These are phyloP conservation scores for Sphagnum contortum DNA, from an alignment of 225 moss, liverwort and hornwort genomes.

Conservation along the genomic window DNA sequence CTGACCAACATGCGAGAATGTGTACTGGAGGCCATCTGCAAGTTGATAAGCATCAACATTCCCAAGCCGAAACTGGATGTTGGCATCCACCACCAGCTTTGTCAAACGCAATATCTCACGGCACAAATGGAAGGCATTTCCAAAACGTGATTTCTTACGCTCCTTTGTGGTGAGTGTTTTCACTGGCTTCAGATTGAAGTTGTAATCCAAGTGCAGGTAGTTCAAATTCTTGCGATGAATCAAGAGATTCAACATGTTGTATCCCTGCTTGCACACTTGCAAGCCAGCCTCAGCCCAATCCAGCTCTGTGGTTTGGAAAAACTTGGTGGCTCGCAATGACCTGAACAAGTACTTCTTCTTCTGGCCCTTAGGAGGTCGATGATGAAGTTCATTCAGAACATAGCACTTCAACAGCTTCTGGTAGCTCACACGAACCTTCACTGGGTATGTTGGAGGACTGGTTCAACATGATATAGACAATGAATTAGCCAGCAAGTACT, in stretches of 20 bases:
- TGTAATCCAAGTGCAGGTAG: conserved; percentile 96
- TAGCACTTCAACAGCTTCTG: conserved; percentile 99
- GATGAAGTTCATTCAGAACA: conserved; percentile 95
- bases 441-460: conserved; percentile 98
- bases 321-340: conserved; percentile 94
- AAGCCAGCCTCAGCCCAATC: conserved; percentile 99
- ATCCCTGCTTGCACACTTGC: conserved; percentile 99
- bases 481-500: neutral
- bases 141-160: conserved; percentile 96
- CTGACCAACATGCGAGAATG: conserved; percentile 98
- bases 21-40: conserved; percentile 97
- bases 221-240: conserved; percentile 99
- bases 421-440: conserved; percentile 98
- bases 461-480: conserved; percentile 1
- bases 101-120: conserved; percentile 95
- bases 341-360: conserved; percentile 96
- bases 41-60: conserved; percentile 99
- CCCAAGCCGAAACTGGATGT: conserved; percentile 95
- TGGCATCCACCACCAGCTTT: conserved; percentile 95
- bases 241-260: conserved; percentile 96
- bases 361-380: conserved; percentile 98
- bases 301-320: conserved; percentile 94
- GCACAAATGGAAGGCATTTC: conserved; percentile 97
- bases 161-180: conserved; percentile 99
- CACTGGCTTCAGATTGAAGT: conserved; percentile 98